Evolutionary conservation across 73 alveolate species (phyloP).

Genomic region (Tetrahymena thermophila): DNA sequence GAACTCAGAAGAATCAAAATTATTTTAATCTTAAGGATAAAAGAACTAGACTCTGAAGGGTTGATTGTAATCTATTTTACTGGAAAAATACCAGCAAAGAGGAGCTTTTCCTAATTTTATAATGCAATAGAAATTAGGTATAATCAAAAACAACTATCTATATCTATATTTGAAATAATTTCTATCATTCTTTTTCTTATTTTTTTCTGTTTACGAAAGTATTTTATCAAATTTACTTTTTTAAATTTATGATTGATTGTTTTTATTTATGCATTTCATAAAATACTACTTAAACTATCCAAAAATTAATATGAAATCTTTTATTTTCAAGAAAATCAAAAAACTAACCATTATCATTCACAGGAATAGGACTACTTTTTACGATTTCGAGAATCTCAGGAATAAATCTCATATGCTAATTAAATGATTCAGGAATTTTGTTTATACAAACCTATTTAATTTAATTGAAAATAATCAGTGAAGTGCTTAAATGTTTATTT

Average conservation of each 20-base stretch:
- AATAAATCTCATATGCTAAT: neutral
- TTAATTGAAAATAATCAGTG: too few relatives aligned
- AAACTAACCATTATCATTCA: slow-evolving; percentile 6
- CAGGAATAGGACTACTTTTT: slow-evolving; percentile 25
- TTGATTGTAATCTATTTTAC: neutral
- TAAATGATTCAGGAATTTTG: slow-evolving; percentile 21
- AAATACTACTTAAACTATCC: neutral
- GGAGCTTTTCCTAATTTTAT: neutral
- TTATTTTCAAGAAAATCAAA: neutral
- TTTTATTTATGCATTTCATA: neutral
- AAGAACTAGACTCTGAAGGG: neutral
- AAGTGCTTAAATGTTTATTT: neutral
- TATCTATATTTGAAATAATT: too few relatives aligned
- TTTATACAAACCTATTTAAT: slow-evolving; percentile 28
- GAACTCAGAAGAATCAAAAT: neutral
- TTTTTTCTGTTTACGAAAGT: neutral
- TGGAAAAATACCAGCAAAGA: neutral
- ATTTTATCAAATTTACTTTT: neutral
- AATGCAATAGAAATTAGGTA: neutral
- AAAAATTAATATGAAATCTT: neutral
- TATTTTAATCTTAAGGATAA: neutral
- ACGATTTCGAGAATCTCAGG: slow-evolving; percentile 35
- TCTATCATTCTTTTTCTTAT: neutral
- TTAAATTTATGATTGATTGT: neutral
- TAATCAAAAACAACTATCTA: neutral